Evolutionary conservation across 345 rosid genomes (phyloP), one percentile per base, ranked within the genome.

Genomic region (Pugionium cornutum): DNA sequence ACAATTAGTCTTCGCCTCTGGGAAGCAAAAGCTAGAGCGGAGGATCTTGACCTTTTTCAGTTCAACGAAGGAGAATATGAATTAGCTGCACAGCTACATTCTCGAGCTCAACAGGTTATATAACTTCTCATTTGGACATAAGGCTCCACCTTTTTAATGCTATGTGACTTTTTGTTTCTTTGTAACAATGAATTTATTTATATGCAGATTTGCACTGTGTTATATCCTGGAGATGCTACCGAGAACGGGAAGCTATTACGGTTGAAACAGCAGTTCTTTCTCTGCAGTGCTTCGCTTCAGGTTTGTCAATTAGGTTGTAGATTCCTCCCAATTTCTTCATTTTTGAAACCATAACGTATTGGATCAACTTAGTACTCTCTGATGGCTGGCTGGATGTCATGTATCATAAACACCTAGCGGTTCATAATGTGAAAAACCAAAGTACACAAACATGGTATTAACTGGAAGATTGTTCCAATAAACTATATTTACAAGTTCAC

Each of bases 231-330:
- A 46, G 99, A 94, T 86, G 92, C 97, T 51, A 88, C 96, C n/a
- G 99, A 89, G 77, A 72, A 69, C 41, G 99, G 99, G 65, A 94
- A 94, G 84, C 87, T 94, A 64, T 78, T 94, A 74, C 86, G 99
- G 58, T 81, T 92, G 79, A 92, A 92, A 80, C 97, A 89, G 51
- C 98, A 92, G 72, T 89, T 82, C 85, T 88, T 92, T 76, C 96
- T 92, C 58, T 89, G 97, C 79, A 86, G 94, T 77, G 98, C 98
- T 25, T 92, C 98, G 7, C 97, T 92, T 84, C 98, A 92, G 97
- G 97, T 87, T 75, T 75, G 79, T 74, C 50, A 31, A 47, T 52
- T 66, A 66, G 34, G 55, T 48, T 56, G 7, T 56, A 64, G 70
- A 33, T 32, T 64, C 53, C 66, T 54, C 52, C 2, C 62, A 43